Evolutionary conservation across 2,329 filamentous ascomycete genomes (phyloP), one percentile per base, ranked within the genome.

Genomic region (Sclerotinia nivalis): DNA sequence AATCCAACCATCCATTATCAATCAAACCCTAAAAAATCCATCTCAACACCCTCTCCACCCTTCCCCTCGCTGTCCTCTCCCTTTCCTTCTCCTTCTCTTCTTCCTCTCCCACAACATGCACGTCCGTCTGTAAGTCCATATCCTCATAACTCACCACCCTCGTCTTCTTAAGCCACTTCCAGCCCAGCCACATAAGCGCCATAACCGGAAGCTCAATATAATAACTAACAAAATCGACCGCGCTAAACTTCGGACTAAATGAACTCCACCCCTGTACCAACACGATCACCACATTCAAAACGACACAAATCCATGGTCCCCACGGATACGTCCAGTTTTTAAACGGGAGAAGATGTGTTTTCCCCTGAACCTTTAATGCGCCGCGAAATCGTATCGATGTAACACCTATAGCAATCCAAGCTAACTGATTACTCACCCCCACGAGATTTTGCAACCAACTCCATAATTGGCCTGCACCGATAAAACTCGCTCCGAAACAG

Each of bases 371-470:
- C 60, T 82, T 81, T 68, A 91, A 79, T 5, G 82, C 89, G 4
- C 82, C 79, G 37, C 89, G 86, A 81, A 91, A 91, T 37, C 89
- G 87, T n/a, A 91, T 79, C 0, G 87, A 90, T 0, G 88, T 85
- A 68, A 90, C 81, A 9, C 87, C 85, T 70, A 91, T 91, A 69
- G 86, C 83, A 73, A 87, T 85, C 88, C 89, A 91, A 64, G 86
- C 87, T 6, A 91, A 80, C 78, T 90, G 88, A 77, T 90, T 90
- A 0, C 88, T 89, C 0, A 91, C 88, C 15, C 88, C 88, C 69
- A 91, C 87, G 59, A 91, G 84, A 70, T 90, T 89, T 76, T 90
- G 88, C 25, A 90, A 79, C 88, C 88, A 90, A 0, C 83, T 85
- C 88, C 88, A 90, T 6, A 90, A 79, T 73, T 90, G 83, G 0